Percentiles rank a stretch among this genome's conserved stretches.
Evolutionary conservation across 192 early-diverging fungal species (phyloP).

Genomic region (Kickxella alabastrina): DNA sequence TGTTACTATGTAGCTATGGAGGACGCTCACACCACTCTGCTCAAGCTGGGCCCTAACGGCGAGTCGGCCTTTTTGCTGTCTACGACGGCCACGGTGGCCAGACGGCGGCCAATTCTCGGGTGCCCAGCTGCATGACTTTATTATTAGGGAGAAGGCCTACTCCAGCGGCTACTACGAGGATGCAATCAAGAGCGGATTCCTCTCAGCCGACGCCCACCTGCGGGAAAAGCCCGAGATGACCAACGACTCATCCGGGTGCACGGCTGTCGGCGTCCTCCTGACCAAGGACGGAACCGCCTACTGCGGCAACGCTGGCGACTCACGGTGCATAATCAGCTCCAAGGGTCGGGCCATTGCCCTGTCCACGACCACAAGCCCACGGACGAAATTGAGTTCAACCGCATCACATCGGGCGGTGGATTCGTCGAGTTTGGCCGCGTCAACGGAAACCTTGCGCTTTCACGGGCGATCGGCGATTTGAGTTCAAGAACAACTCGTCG

Average conservation of each 20-base stretch:
- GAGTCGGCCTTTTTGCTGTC: constrained; percentile 88
- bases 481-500: constrained; percentile 88
- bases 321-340: constrained; percentile 80
- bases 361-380: constrained; percentile 96
- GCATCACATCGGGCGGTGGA: constrained; percentile 88
- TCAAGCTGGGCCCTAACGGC: constrained; percentile 60
- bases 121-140: constrained; percentile 66
- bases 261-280: constrained; percentile 84
- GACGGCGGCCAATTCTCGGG: constrained; percentile 81
- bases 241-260: constrained; percentile 92
- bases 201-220: constrained; percentile 75
- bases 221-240: constrained; percentile 71
- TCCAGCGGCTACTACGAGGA: constrained; percentile 61
- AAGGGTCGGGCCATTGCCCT: constrained; percentile 74
- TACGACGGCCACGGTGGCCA: constrained; percentile 95
- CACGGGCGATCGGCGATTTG: constrained; percentile 97
- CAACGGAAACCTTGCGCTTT: constrained; percentile 97
- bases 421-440: constrained; percentile 99
- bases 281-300: constrained; percentile 76
- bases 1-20: constrained; percentile 72
- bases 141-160: constrained; percentile 64
- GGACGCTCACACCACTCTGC: constrained; percentile 89
- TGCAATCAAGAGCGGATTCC: constrained; percentile 82
- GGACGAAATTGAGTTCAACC: constrained; percentile 74
- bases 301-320: constrained; percentile 95